These are phyloP conservation scores for Aspergillus baeticus DNA, from an alignment of 495 filamentous ascomycete species.

Conservation along the genomic window DNA sequence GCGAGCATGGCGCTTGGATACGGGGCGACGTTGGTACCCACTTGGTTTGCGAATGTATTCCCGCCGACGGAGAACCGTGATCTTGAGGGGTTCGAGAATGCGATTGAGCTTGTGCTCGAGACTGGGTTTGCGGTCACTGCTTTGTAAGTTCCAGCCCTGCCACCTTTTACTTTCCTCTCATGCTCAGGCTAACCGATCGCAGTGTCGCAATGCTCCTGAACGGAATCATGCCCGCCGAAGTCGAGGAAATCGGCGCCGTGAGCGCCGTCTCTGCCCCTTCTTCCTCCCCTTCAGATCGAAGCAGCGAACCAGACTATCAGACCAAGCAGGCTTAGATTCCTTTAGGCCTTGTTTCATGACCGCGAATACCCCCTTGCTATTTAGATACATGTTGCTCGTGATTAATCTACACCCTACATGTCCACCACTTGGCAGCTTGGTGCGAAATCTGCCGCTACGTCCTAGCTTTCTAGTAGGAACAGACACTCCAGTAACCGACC, in stretches of 20 bases:
- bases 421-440: slow-evolving; percentile 6
- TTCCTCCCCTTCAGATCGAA: neutral
- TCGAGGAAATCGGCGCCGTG: slow-evolving; percentile 4
- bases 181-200: too few relatives aligned
- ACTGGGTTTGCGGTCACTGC: slow-evolving; percentile 68
- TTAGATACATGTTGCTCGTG: too few relatives aligned
- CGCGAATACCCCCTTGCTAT: too few relatives aligned
- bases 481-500: too few relatives aligned
- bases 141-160: slow-evolving; percentile 31
- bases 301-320: neutral
- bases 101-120: slow-evolving; percentile 79
- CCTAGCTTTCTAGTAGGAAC: too few relatives aligned
- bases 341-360: too few relatives aligned
- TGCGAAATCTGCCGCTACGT: slow-evolving; percentile 1
- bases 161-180: neutral
- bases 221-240: slow-evolving; percentile 11
- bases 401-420: neutral
- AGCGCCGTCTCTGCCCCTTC: neutral
- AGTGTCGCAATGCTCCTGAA: slow-evolving; percentile 18
- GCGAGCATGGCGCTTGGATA: slow-evolving; percentile 74
- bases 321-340: slow-evolving; percentile 1
- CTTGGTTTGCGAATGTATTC: slow-evolving; percentile 69
- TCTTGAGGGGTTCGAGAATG: slow-evolving; percentile 77
- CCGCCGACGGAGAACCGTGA: slow-evolving; percentile 67
- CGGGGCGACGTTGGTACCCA: slow-evolving; percentile 78